These are phyloP conservation scores for Aureococcus anophagefferens DNA, from an alignment of 108 stramenopile genomes.

Conservation along the genomic window DNA sequence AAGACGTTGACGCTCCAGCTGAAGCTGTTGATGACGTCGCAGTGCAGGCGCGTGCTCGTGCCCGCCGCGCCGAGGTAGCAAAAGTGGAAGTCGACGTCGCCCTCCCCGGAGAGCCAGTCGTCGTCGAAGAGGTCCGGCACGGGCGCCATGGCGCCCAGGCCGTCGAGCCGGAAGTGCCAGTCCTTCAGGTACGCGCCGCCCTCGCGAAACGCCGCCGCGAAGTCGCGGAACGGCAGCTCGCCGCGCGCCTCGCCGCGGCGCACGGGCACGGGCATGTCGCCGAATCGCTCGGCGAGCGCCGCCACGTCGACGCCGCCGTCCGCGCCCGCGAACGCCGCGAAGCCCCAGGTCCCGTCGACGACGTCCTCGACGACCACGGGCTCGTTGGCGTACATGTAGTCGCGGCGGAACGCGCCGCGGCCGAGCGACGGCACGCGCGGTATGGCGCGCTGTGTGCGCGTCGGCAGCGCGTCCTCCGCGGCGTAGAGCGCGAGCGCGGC, in stretches of 20 bases:
- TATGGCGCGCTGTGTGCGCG: background rate
- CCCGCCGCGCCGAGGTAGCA: constrained; percentile 68
- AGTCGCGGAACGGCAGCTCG: too few species aligned
- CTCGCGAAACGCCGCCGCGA: too few species aligned
- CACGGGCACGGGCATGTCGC: too few species aligned
- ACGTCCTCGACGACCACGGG: background rate
- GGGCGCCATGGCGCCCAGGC: background rate
- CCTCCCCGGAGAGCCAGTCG: constrained; percentile 23
- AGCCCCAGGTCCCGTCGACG: too few species aligned
- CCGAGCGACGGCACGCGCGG: background rate
- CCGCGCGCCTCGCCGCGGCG: too few species aligned
- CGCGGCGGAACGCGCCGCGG: background rate
- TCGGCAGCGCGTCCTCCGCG: background rate
- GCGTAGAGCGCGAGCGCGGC: background rate
- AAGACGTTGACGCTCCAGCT: constrained; percentile 74
- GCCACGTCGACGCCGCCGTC: too few species aligned
- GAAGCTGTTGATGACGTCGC: constrained; percentile 72
- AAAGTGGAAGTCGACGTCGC: constrained; percentile 63
- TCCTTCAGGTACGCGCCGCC: constrained; percentile 1
- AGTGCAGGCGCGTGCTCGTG: constrained; percentile 56
- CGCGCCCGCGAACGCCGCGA: too few species aligned
- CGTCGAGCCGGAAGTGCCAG: constrained; percentile 2
- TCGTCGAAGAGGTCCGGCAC: background rate
- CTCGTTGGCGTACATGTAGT: background rate
- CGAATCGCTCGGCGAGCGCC: too few species aligned